A percentile compares a stretch with the other conserved stretches of the same genome.
phyloP scores from a whole-genome alignment of 1,284 basidiomycete genomes.

The Naganishia sp. region DNA sequence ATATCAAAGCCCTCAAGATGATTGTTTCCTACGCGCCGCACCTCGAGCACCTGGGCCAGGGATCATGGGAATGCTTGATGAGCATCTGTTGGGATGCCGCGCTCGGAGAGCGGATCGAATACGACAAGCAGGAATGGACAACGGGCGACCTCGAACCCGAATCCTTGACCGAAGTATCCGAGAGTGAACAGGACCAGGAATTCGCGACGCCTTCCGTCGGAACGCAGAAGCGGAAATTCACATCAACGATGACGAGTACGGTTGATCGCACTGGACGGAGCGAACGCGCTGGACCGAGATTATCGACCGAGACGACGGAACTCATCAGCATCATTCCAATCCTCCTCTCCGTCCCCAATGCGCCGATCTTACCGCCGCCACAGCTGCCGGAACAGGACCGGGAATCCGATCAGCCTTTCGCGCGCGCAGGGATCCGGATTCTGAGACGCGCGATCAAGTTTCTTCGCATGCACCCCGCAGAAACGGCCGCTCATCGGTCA shows the following conservation, averaged over 20 bases:
- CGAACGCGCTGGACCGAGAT: conserved; percentile 12
- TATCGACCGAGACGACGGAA: conserved; percentile 56
- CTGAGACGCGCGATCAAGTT: conserved; percentile 68
- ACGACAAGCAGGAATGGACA: conserved; percentile 44
- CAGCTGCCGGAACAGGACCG: conserved; percentile 21
- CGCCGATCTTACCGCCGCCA: conserved; percentile 42
- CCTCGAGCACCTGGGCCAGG: conserved; percentile 69
- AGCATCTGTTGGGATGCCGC: conserved; percentile 74
- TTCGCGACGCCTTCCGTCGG: conserved; percentile 39
- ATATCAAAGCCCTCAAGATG: conserved; percentile 72
- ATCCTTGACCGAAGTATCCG: conserved; percentile 25
- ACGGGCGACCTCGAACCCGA: conserved; percentile 35
- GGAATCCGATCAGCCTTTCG: conserved; percentile 10
- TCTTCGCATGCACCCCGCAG: conserved; percentile 56
- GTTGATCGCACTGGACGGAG: conserved; percentile 24
- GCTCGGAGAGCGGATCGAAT: conserved; percentile 63
- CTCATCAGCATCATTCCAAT: conserved; percentile 67
- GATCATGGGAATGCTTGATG: conserved; percentile 68
- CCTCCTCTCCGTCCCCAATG: conserved; percentile 61
- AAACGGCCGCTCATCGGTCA: conserved; percentile 73
- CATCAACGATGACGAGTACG: conserved; percentile 25
- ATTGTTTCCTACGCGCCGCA: conserved; percentile 70
- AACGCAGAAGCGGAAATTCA: conserved; percentile 54
- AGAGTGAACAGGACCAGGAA: conserved; percentile 33
- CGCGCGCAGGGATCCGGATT: conserved; percentile 53